Evolutionary conservation across 2,329 filamentous ascomycete genomes (phyloP).

Genomic region (Cladophialophora yegresii): DNA sequence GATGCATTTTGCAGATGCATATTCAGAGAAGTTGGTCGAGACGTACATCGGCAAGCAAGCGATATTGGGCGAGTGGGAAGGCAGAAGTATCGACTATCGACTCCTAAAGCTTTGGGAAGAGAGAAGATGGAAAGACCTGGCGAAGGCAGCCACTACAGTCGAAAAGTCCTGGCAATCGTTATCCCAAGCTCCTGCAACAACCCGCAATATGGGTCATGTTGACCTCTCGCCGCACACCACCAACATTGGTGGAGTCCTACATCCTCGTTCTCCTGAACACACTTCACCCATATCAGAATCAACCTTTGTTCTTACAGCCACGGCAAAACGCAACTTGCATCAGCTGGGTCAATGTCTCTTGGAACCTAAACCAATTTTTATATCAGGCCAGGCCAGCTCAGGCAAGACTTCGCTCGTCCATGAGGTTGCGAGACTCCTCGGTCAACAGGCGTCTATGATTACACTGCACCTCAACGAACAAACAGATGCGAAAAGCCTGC

Average conservation of each 20-base stretch:
- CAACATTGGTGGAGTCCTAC: conserved; percentile 65
- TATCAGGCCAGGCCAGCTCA: conserved; percentile 79
- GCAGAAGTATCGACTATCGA: conserved; percentile 71
- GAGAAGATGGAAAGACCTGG: conserved; percentile 50
- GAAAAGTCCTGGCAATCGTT: conserved; percentile 33
- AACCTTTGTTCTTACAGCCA: conserved; percentile 68
- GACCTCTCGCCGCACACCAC: conserved; percentile 62
- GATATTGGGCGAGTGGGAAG: conserved; percentile 74
- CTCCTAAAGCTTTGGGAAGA: conserved; percentile 70
- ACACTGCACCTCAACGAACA: conserved; percentile 97
- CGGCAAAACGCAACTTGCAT: conserved; percentile 71
- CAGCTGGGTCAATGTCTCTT: conserved; percentile 69
- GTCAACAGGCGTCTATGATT: conserved; percentile 79
- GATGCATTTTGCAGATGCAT: conserved; percentile 76
- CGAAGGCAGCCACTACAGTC: conserved; percentile 57
- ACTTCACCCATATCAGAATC: conserved; percentile 48
- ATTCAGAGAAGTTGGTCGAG: conserved; percentile 69
- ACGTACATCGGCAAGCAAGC: conserved; percentile 65
- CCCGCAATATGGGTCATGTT: conserved; percentile 36
- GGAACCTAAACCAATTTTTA: conserved; percentile 68
- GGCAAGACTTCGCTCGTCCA: conserved; percentile 88
- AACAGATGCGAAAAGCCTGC: conserved; percentile 93
- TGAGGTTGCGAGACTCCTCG: conserved; percentile 76
- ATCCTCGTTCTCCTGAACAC: conserved; percentile 63
- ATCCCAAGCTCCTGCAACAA: conserved; percentile 28